Percentiles rank a stretch among this genome's conserved stretches.
phyloP scores from a whole-genome alignment of 495 filamentous ascomycete species.

The Aspergillus sclerotioniger region DNA sequence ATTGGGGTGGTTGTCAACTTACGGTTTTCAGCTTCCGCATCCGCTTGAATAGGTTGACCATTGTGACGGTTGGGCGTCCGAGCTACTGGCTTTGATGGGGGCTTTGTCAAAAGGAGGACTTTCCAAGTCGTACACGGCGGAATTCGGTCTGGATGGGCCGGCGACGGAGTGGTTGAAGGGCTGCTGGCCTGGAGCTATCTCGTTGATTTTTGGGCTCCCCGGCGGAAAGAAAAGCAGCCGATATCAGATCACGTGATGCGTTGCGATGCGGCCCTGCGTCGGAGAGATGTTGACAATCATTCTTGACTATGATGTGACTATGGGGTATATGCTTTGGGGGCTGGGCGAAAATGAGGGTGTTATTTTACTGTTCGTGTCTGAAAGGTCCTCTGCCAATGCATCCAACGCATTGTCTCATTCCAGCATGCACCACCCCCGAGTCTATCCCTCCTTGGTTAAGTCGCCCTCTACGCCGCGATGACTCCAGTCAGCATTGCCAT shows the following conservation, averaged over 20 bases:
- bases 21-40: conserved; percentile 77
- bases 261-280: neutral
- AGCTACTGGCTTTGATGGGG: neutral
- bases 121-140: conserved; percentile 1
- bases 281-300: too few species aligned
- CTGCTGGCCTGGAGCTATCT: conserved; percentile 9
- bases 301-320: neutral
- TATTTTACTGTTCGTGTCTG: too few species aligned
- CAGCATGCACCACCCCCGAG: too few species aligned
- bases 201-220: conserved; percentile 15
- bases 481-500: too few species aligned
- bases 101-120: neutral
- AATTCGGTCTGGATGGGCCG: neutral
- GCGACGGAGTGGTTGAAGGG: conserved; percentile 5
- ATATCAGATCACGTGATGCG: conserved; percentile 18
- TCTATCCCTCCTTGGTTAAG: too few species aligned
- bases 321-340: neutral
- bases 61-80: conserved; percentile 38
- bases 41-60: conserved; percentile 77
- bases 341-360: too few species aligned
- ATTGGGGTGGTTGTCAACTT: conserved; percentile 36
- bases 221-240: conserved; percentile 22
- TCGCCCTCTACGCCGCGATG: too few species aligned
- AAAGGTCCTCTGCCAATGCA: too few species aligned
- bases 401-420: too few species aligned